phyloP scores from a whole-genome alignment of 257 asterid genomes.

The Pogostemon cablin region DNA sequence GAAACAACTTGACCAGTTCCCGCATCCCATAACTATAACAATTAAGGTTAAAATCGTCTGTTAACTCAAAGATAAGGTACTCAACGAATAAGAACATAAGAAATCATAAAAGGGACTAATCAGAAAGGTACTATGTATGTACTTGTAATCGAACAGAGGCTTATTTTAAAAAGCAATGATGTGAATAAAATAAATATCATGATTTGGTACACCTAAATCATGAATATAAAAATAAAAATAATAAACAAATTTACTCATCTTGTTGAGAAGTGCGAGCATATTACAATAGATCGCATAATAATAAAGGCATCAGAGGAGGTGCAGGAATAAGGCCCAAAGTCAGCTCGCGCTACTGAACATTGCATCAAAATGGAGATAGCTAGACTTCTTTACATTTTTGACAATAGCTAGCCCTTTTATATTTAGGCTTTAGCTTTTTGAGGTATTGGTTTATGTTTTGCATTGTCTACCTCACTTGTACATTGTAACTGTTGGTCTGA shows the following conservation, averaged over 20 bases:
- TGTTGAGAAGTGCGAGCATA: not conserved
- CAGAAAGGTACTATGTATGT: constrained; percentile 9
- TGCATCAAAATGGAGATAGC: too few species aligned
- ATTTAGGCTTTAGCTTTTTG: too few species aligned
- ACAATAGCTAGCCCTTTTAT: too few species aligned
- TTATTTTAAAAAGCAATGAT: constrained; percentile 1
- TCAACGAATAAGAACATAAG: constrained; percentile 23
- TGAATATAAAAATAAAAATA: not conserved
- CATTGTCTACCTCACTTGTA: too few species aligned
- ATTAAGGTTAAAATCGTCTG: constrained; percentile 36
- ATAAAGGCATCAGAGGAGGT: not conserved
- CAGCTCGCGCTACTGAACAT: too few species aligned
- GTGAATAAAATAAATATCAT: not conserved
- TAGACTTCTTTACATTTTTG: too few species aligned
- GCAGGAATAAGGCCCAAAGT: too few species aligned
- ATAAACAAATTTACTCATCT: not conserved
- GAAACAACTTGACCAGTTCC: constrained; percentile 70
- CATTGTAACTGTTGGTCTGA: too few species aligned
- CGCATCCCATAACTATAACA: constrained; percentile 93
- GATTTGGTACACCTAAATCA: constrained; percentile 5
- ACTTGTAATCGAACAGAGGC: not conserved
- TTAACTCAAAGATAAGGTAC: constrained; percentile 27
- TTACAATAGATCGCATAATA: not conserved
- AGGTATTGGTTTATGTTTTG: too few species aligned
- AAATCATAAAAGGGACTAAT: not conserved